Conservation (phyloP, 1,284 basidiomycete species). For the Tremellales sp. region DNA sequence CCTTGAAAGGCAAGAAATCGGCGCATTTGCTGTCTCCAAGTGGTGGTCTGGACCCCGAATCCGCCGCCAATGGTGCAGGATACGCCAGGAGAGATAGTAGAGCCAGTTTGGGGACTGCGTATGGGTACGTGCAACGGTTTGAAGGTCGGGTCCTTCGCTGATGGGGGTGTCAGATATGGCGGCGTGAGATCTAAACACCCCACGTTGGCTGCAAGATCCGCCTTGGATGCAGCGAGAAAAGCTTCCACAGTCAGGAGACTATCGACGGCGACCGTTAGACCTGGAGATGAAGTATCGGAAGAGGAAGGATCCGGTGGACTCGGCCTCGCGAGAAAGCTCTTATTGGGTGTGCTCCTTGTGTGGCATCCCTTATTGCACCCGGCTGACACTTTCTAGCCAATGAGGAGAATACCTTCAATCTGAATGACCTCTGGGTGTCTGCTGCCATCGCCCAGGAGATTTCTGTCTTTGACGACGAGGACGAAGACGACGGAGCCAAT, state of each 20-base stretch:
- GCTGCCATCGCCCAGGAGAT: conserved; percentile 49
- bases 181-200: conserved; percentile 49
- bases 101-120: conserved; percentile 43
- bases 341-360: conserved; percentile 55
- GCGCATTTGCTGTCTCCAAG: conserved; percentile 22
- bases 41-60: conserved; percentile 14
- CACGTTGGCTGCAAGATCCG: conserved; percentile 46
- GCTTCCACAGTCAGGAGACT: no score
- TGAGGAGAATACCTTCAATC: conserved; percentile 50
- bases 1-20: conserved; percentile 15
- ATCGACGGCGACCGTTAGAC: conserved; percentile 31
- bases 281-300: conserved; percentile 19
- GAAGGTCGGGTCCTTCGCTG: conserved; percentile 21
- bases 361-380: not conserved
- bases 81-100: conserved; percentile 36
- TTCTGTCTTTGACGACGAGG: conserved; percentile 49
- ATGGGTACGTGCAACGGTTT: conserved; percentile 28
- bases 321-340: conserved; percentile 75
- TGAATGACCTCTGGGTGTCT: conserved; percentile 51
- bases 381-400: conserved; percentile 31
- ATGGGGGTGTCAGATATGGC: conserved; percentile 35
- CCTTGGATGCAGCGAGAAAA: conserved; percentile 44
- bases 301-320: conserved; percentile 24
- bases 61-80: conserved; percentile 20
- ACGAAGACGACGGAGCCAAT: conserved; percentile 25